phyloP scores from a whole-genome alignment of 805 yeast species.

The Ogataea trehalophila region DNA sequence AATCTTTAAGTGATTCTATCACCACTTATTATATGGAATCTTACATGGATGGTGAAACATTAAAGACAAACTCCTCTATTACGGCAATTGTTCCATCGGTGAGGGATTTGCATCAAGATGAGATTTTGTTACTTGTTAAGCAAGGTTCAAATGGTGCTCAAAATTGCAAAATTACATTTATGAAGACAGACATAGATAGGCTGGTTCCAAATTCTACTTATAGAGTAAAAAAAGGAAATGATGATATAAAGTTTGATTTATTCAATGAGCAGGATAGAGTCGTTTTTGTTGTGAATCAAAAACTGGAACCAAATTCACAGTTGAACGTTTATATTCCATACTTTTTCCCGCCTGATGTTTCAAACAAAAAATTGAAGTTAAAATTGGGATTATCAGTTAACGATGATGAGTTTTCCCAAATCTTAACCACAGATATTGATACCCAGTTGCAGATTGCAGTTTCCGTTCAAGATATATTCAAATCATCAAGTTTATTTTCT shows the following conservation, averaged over 20 bases:
- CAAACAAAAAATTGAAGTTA: slow-evolving; percentile 24
- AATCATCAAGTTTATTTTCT: slow-evolving; percentile 49
- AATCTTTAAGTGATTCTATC: slow-evolving; percentile 8
- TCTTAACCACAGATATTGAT: slow-evolving; percentile 34
- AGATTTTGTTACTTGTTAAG: slow-evolving; percentile 14
- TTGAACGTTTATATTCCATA: slow-evolving; percentile 25
- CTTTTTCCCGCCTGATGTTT: slow-evolving; percentile 31
- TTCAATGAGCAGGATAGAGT: slow-evolving; percentile 11
- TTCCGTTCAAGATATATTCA: slow-evolving; percentile 76
- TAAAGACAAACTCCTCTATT: slow-evolving; percentile 16
- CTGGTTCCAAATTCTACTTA: slow-evolving; percentile 17
- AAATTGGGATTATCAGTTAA: slow-evolving; percentile 18
- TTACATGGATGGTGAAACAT: slow-evolving; percentile 7
- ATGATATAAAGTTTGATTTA: slow-evolving; percentile 12
- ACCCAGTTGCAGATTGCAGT: slow-evolving; percentile 60
- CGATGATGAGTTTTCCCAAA: slow-evolving; percentile 17
- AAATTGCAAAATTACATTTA: slow-evolving; percentile 15
- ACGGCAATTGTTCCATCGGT: slow-evolving; percentile 18
- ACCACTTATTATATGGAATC: slow-evolving; percentile 15
- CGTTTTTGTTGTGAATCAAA: slow-evolving; percentile 9
- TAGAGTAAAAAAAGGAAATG: slow-evolving; percentile 4
- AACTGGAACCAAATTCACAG: slow-evolving; percentile 5
- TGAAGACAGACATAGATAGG: slow-evolving; percentile 27
- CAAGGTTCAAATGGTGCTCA: slow-evolving; percentile 17
- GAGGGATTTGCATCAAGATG: slow-evolving; percentile 26